Evolutionary conservation across 768 basidiomycete genomes (phyloP).

Genomic region (Fomitopsis pulvina): DNA sequence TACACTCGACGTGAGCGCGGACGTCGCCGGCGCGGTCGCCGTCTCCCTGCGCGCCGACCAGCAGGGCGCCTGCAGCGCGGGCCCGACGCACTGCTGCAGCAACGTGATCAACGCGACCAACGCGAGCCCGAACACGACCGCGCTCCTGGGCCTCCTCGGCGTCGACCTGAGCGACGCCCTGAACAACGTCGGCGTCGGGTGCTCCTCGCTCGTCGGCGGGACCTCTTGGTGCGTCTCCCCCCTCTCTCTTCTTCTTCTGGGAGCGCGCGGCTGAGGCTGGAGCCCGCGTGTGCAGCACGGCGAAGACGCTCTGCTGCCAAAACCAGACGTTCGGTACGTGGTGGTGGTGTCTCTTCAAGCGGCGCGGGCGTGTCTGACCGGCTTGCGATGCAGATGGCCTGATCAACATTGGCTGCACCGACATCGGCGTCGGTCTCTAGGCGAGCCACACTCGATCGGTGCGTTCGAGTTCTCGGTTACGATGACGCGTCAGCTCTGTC

Average conservation of each 20-base stretch:
- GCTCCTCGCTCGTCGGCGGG: slow-evolving; percentile 4
- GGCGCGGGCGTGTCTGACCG: background rate
- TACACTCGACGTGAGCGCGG: background rate
- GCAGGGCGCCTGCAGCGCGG: slow-evolving; percentile 5
- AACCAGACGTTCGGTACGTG: slow-evolving; percentile 5
- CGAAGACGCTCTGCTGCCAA: slow-evolving; percentile 10
- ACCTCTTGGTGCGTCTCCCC: slow-evolving; percentile 2
- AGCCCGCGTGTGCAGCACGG: background rate
- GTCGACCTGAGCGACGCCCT: slow-evolving; percentile 3
- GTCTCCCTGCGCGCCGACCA: background rate
- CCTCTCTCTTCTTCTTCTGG: background rate
- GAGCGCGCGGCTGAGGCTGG: background rate
- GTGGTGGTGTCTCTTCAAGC: background rate
- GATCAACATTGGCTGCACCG: slow-evolving; percentile 6
- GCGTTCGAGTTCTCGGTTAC: too few species aligned
- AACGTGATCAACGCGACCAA: background rate
- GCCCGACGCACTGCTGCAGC: slow-evolving; percentile 9
- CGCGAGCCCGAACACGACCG: background rate
- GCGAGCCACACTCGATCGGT: too few species aligned
- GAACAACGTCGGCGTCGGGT: background rate
- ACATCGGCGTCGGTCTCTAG: background rate
- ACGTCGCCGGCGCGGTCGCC: background rate
- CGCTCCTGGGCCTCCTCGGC: slow-evolving; percentile 7
- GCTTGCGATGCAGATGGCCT: slow-evolving; percentile 2
- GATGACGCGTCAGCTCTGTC: too few species aligned